A percentile compares a stretch with the other conserved stretches of the same genome.
phyloP scores from a whole-genome alignment of 257 asterid genomes.

The Nicotiana paniculata region DNA sequence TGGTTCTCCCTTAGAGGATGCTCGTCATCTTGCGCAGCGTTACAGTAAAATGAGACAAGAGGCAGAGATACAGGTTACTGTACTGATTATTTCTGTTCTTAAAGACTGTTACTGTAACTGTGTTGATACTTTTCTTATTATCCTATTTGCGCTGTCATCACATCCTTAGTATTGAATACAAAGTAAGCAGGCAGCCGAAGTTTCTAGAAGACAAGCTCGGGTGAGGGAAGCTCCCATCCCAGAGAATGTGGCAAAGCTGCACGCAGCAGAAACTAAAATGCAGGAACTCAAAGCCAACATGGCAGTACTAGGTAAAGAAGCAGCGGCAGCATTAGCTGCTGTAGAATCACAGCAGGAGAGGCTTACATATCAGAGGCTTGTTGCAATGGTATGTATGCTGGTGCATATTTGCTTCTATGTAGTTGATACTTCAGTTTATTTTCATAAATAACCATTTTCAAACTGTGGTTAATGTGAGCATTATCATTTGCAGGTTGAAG shows the following conservation, averaged over 20 bases:
- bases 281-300: slow-evolving; percentile 88
- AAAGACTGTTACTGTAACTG: neutral
- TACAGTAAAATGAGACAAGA: slow-evolving; percentile 97
- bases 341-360: slow-evolving; percentile 98
- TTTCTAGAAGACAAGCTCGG: slow-evolving; percentile 88
- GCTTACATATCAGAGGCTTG: slow-evolving; percentile 90
- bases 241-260: slow-evolving; percentile 85
- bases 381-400: slow-evolving; percentile 60
- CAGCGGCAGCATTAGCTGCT: slow-evolving; percentile 84
- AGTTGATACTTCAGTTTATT: neutral
- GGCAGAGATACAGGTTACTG: slow-evolving; percentile 83
- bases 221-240: slow-evolving; percentile 94
- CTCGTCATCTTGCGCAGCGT: slow-evolving; percentile 99
- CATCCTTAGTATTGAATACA: neutral
- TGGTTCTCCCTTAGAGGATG: slow-evolving; percentile 91
- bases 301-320: slow-evolving; percentile 99
- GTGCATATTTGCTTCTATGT: neutral
- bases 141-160: neutral
- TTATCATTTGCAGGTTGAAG: slow-evolving; percentile 60
- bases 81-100: neutral
- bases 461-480: neutral
- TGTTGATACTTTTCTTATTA: neutral
- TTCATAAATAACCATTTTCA: neutral
- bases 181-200: slow-evolving; percentile 76
- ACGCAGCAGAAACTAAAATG: slow-evolving; percentile 86